Percentiles rank a stretch among this genome's conserved stretches.
Evolutionary conservation across 2,329 filamentous ascomycete species (phyloP).

Genomic region (Podosphaera xanthii): DNA sequence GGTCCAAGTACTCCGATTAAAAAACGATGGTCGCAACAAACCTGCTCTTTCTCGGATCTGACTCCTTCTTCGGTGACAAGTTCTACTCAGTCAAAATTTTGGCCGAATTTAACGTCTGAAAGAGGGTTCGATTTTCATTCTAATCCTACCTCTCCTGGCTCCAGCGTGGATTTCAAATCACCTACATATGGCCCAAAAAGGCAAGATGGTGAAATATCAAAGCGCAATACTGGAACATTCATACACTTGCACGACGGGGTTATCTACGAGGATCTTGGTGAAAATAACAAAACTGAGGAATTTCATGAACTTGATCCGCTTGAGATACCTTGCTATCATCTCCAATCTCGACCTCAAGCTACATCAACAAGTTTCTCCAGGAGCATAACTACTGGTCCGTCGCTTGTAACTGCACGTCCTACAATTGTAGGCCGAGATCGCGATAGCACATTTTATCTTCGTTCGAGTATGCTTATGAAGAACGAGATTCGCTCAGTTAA

Average conservation of each 20-base stretch:
- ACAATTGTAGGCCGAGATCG: conserved; percentile 25
- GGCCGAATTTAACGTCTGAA: conserved; percentile 60
- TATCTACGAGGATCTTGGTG: conserved; percentile 7
- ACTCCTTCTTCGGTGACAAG: conserved; percentile 52
- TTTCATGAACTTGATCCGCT: conserved; percentile 10
- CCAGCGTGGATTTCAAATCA: conserved; percentile 46
- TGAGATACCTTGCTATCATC: conserved; percentile 22
- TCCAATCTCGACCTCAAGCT: conserved; percentile 22
- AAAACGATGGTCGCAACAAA: conserved; percentile 42
- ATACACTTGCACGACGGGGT: conserved; percentile 18
- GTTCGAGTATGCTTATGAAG: conserved; percentile 26
- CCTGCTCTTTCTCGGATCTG: conserved; percentile 38
- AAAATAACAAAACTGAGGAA: conserved; percentile 5
- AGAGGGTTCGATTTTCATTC: conserved; percentile 35
- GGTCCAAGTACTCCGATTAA: conserved; percentile 19
- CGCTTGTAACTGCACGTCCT: conserved; percentile 33
- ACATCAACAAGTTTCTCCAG: conserved; percentile 21
- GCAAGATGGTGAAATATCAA: conserved; percentile 30
- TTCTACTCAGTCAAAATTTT: conserved; percentile 55
- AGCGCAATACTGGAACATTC: conserved; percentile 21
- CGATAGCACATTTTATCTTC: conserved; percentile 29
- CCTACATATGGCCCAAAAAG: conserved; percentile 30
- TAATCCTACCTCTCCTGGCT: conserved; percentile 61
- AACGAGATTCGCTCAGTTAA: conserved; percentile 15
- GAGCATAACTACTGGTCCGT: conserved; percentile 29